Base-by-base conservation (phyloP, 805 yeast species). In the Tetrapisispora pingtungensis region DNA sequence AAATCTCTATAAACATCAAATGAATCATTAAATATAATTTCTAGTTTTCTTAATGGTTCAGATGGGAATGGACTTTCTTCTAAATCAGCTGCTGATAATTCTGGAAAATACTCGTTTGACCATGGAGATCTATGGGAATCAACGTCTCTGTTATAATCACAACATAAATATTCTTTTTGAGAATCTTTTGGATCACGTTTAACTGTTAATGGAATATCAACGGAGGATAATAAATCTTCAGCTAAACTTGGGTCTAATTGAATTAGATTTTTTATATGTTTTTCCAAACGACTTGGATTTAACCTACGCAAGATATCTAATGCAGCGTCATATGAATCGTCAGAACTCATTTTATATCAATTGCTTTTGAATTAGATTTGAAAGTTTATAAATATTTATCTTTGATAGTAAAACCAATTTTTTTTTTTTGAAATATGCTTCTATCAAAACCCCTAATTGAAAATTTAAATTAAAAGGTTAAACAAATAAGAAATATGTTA, bases 141-240 rank as follows among this genome's bases (percentile, higher is more conserved):
- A 7, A 95, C 89, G 59, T 90, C 98, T 53, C 98, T 74, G 65
- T 90, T 90, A 62, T 90, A 90, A 62, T 90, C 98, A 66, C 97
- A 90, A 42, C 89, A 77, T 46, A 90, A 72, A 60, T 72, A 90
- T 46, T 74, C 75, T 64, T 83, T 83, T 26, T 58, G 51, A 1
- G 59, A 48, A 36, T 76, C 67, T 33, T 68, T 65, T 6, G 65
- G 51, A 42, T 62, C 66, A 24, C 48, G 52, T 24, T 51, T 48
- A 12, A 60, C 47, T 8, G 49, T 43, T 53, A 90, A 70, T 22
- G 97, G 97, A 42, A 82, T 80, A 65, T 90, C 98, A 12, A 90
- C 88, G 0, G 93, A 75, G 5, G 95, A 77, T 40, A 90, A 70
- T 47, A 90, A 70, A 51, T 90, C 98, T 59, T 84, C 95, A 2